These are phyloP conservation scores for Phytophthora syringae DNA, from an alignment of 352 stramenopile genomes.

Conservation along the genomic window DNA sequence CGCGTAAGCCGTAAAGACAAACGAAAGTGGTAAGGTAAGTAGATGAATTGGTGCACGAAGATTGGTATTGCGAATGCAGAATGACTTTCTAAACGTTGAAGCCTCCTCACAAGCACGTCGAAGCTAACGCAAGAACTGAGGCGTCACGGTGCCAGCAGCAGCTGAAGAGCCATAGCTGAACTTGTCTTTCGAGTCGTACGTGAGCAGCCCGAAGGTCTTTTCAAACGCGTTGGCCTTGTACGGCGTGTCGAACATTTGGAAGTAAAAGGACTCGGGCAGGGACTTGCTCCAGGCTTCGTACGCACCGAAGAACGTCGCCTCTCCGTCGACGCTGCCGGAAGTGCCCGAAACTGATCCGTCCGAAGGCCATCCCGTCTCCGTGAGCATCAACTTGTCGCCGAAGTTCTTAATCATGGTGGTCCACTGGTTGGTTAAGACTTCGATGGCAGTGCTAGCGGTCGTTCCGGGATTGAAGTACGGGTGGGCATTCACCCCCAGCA, in stretches of 20 bases:
- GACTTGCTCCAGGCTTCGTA: constrained; percentile 63
- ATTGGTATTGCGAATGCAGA: constrained; percentile 20
- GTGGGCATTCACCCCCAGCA: constrained; percentile 64
- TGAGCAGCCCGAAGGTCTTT: constrained; percentile 54
- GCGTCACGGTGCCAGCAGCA: constrained; percentile 7
- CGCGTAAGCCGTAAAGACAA: not conserved
- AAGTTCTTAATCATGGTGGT: constrained; percentile 32
- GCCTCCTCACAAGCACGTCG: not conserved
- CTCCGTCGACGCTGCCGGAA: constrained; percentile 26
- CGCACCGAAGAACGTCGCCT: constrained; percentile 46
- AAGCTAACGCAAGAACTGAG: not conserved
- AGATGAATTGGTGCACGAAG: constrained; percentile 8
- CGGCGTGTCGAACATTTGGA: constrained; percentile 74
- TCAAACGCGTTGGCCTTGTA: constrained; percentile 52
- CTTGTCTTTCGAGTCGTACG: constrained; percentile 33
- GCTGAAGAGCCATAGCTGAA: constrained; percentile 13
- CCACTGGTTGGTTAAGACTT: constrained; percentile 51
- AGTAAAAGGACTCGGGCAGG: constrained; percentile 60
- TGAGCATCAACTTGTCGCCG: constrained; percentile 53
- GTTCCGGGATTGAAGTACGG: constrained; percentile 51
- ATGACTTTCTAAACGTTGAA: constrained; percentile 31
- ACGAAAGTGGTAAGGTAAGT: not conserved
- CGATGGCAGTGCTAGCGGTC: constrained; percentile 35
- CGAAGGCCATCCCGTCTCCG: constrained; percentile 61
- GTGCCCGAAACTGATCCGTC: constrained; percentile 34